Evolutionary conservation across 179 eudicot species (phyloP), one percentile per base, ranked within the genome.

Genomic region (Pouteria campechiana): DNA sequence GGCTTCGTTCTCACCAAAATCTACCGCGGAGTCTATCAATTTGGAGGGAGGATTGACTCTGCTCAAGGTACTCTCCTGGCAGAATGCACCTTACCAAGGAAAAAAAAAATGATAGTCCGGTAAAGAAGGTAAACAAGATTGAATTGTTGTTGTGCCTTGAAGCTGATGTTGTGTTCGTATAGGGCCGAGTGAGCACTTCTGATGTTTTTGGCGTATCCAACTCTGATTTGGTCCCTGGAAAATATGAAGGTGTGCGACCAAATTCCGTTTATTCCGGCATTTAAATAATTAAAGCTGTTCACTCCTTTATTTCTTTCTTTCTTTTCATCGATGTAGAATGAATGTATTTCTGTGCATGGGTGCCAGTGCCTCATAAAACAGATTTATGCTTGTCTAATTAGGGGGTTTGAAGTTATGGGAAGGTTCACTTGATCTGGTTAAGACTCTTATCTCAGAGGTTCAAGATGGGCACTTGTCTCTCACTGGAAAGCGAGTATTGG

Each of bases 361-460:
- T 2, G n/a, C 18, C 2, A 15, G 6, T 0, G n/a, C 41, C 15
- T n/a, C 7, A 21, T 35, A n/a, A 12, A 1, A 13, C 21, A 15
- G 3, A 17, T 15, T 32, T 4, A 5, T 16, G 32, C 7, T 50
- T 17, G 41, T 15, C 37, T 52, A 28, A 33, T 44, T 50, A 90
- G 98, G 98, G 14, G 99, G 99, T 30, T 60, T 92, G 41, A 92
- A 92, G 62, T 60, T 92, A 23, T 92, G 99, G 99, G 99, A 92
- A 68, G 94, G 99, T 6, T 87, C 99, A n/a, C 78, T 77, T 37
- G 99, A 92, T 72, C 57, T 92, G 54, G 78, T 92, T 24, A 78
- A 68, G 68, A 50, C 86, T 41, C 77, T 92, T 11, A 51, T 67
- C 41, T 63, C 78, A 3, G 96, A 92, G 60, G 46, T 77, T 37